Evolutionary conservation across 2,329 filamentous ascomycete genomes (phyloP).

Genomic region (Ascochyta fabae): DNA sequence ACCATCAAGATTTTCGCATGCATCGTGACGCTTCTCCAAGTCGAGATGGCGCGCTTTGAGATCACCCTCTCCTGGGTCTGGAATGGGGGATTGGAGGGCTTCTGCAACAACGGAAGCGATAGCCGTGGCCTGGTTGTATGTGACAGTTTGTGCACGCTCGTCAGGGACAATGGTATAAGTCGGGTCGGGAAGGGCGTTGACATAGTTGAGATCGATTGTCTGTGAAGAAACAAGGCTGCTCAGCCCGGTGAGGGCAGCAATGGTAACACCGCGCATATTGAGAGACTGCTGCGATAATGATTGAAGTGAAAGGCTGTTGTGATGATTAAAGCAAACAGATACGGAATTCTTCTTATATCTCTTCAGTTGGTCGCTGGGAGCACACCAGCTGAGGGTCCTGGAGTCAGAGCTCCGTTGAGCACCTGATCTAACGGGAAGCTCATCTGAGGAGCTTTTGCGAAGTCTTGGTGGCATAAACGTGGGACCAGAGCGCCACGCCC

Average conservation of each 20-base stretch:
- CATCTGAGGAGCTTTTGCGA: no score
- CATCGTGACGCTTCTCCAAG: not conserved
- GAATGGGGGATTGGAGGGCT: not conserved
- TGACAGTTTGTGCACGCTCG: slow-evolving; percentile 1
- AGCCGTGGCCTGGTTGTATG: not conserved
- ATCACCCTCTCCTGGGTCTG: not conserved
- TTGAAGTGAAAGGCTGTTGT: no score
- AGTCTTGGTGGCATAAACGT: no score
- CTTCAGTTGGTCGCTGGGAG: no score
- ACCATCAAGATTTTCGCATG: not conserved
- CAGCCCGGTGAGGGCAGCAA: slow-evolving; percentile 3
- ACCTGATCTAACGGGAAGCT: no score
- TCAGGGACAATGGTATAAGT: slow-evolving; percentile 2
- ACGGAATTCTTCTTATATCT: no score
- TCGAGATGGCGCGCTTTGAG: not conserved
- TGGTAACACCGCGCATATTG: not conserved
- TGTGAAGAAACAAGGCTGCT: not conserved
- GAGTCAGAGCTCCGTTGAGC: no score
- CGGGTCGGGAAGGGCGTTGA: not conserved
- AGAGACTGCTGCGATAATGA: not conserved
- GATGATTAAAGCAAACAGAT: no score
- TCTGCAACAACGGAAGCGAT: not conserved
- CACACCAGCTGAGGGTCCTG: no score
- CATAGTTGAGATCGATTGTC: not conserved
- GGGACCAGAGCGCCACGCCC: no score